Conservation (phyloP, 768 basidiomycete genomes). For the Lentinula guzmanii region DNA sequence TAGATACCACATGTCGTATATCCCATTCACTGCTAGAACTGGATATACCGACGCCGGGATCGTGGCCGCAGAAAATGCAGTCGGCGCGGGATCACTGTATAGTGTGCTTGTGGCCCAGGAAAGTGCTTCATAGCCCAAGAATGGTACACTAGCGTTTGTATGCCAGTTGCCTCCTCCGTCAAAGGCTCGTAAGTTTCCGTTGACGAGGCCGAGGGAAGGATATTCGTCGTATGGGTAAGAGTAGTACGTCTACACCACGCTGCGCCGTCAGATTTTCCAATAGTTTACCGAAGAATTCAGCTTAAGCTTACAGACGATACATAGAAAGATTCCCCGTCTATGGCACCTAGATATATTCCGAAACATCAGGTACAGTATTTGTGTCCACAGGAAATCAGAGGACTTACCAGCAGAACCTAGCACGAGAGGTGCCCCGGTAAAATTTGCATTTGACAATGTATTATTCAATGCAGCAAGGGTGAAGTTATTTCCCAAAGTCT, state of each 20-base stretch:
- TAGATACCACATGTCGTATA: constrained; percentile 30
- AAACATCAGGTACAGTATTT: not conserved
- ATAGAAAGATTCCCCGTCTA: constrained; percentile 30
- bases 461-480: constrained; percentile 39
- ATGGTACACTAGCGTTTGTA: constrained; percentile 32
- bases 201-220: constrained; percentile 30
- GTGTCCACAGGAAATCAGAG: not conserved
- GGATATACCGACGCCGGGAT: constrained; percentile 14
- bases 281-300: not conserved
- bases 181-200: constrained; percentile 33
- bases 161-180: constrained; percentile 24
- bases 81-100: constrained; percentile 22
- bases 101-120: constrained; percentile 31
- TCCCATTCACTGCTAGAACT: constrained; percentile 26
- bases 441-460: constrained; percentile 33
- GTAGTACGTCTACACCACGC: constrained; percentile 31
- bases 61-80: constrained; percentile 27
- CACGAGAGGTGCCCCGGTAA: constrained; percentile 41
- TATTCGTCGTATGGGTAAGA: constrained; percentile 48
- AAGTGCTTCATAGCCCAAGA: constrained; percentile 21
- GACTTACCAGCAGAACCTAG: constrained; percentile 31
- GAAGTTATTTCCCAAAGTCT: constrained; percentile 24
- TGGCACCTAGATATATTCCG: constrained; percentile 21
- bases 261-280: not conserved
- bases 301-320: constrained; percentile 35